These are phyloP conservation scores for Boechera retrofracta DNA, from an alignment of 345 rosid genomes.

Conservation along the genomic window DNA sequence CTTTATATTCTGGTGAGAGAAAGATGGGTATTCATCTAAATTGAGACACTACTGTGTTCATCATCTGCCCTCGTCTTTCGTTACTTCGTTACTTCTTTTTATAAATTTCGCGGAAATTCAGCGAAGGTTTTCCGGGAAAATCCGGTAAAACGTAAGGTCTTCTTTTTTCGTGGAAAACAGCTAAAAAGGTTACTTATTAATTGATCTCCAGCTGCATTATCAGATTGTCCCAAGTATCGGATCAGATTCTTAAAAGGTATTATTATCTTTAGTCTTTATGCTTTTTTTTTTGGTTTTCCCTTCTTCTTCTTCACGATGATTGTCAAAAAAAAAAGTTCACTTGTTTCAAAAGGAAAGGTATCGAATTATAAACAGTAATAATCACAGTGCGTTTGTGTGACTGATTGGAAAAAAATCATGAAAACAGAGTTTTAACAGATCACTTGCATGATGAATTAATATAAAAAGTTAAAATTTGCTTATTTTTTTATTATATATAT, in stretches of 20 bases:
- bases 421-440: conserved; percentile 43
- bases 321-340: conserved; percentile 9
- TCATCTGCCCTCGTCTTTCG: conserved; percentile 31
- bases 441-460: conserved; percentile 35
- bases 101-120: background rate
- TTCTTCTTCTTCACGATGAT: conserved; percentile 2
- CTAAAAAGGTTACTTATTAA: conserved; percentile 34
- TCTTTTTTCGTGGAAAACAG: conserved; percentile 42
- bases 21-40: conserved; percentile 33
- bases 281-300: background rate
- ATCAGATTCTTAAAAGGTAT: conserved; percentile 44
- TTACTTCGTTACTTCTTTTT: conserved; percentile 22
- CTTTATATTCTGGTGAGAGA: conserved; percentile 37
- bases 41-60: conserved; percentile 36
- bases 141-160: background rate
- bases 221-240: conserved; percentile 30
- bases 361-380: conserved; percentile 28
- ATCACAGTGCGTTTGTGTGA: conserved; percentile 37
- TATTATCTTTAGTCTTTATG: conserved; percentile 25
- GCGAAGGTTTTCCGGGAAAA: too few species aligned
- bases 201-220: conserved; percentile 34
- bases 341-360: conserved; percentile 45
- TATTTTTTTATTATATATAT: background rate
- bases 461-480: background rate
- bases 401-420: conserved; percentile 19